Evolutionary conservation across 768 basidiomycete genomes (phyloP), one percentile per base, ranked within the genome.

Genomic region (Collybia sp.): DNA sequence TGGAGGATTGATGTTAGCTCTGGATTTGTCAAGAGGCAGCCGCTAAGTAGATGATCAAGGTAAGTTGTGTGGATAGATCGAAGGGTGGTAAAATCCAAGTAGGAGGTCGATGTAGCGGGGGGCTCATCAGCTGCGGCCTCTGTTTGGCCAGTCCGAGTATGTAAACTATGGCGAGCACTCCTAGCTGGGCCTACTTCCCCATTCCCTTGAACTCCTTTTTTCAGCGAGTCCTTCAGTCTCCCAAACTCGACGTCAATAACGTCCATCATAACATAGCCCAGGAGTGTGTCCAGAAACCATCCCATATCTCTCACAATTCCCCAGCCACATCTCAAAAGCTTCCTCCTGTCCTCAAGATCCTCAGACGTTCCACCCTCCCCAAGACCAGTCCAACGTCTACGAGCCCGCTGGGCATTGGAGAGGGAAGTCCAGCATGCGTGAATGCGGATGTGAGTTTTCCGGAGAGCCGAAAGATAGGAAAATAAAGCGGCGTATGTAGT

Each of bases 181-280:
- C 50, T 50, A 8, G 17, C 32, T 40, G 36, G 44, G 17, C 16
- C 31, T 40, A 12, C 17, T 31, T 8, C 38, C 37, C 30, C 37
- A 16, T 49, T 49, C 6, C 44, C 49, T 9, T 44, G 44, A 19
- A 46, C 54, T 42, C 64, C 65, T 46, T 64, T 65, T 45, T 57
- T 59, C 36, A 92, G 65, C 20, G 81, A 63, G 32, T 73, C 77
- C 58, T 85, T 87, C 53, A 95, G 65, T 52, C 77, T 74, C 46
- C 77, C 67, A 57, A 88, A 93, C 59, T 95, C 92, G 12, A 82
- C 77, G 49, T 93, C 92, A 30, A 93, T 75, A 8, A 95, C 92
- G 51, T 95, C 93, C 56, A 79, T 86, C 88, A 91, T 89, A 49
- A 91, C 79, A 61, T 96, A 94, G 9, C 82, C 82, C 45, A 89